Evolutionary conservation across 805 yeast species (phyloP), one percentile per base, ranked within the genome.

Genomic region (Tetrapisispora fleetii): DNA sequence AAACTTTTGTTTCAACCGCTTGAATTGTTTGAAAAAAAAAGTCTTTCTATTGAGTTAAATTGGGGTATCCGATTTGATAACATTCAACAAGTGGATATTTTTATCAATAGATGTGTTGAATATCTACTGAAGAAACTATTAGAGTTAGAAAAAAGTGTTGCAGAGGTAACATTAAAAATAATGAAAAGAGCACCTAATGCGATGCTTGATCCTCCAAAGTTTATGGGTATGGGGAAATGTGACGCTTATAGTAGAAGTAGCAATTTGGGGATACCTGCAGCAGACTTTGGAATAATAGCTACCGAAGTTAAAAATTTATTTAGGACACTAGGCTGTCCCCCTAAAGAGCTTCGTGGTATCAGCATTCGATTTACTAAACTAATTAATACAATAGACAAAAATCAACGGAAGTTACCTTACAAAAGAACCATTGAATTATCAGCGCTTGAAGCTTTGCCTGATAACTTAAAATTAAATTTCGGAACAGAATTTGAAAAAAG

Each of bases 41-140:
- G 93, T 1, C 75, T 91, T 0, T 87, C 95, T 0, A 84, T 89
- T 4, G 98, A 91, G 59, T 83, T 91, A 27, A 86, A 88, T 52
- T 91, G 88, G 83, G 98, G 96, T 0, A 85, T 91, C 0, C 62
- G 98, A 43, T 84, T 90, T 54, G 76, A 79, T 32, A 69, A 68
- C 0, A 69, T 75, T 30, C 62, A 65, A 0, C 87, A 91, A 58
- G 77, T 83, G 22, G 90, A 83, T 52, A 54, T 48, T 4, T 93
- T 91, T 58, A 59, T 87, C 10, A 67, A 71, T 35, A 67, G 76
- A 18, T 65, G 89, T 43, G 70, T 83, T 0, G 64, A 67, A 30
- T 96, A 88, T 57, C 58, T 93, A 45, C 67, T 74, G 45, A 52
- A 64, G 0, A 71, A 95, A 47, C 58, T 89, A 48, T 51, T 64